Evolutionary conservation across 352 stramenopile species (phyloP), one percentile per base, ranked within the genome.

Genomic region (Phytophthora palmivora): DNA sequence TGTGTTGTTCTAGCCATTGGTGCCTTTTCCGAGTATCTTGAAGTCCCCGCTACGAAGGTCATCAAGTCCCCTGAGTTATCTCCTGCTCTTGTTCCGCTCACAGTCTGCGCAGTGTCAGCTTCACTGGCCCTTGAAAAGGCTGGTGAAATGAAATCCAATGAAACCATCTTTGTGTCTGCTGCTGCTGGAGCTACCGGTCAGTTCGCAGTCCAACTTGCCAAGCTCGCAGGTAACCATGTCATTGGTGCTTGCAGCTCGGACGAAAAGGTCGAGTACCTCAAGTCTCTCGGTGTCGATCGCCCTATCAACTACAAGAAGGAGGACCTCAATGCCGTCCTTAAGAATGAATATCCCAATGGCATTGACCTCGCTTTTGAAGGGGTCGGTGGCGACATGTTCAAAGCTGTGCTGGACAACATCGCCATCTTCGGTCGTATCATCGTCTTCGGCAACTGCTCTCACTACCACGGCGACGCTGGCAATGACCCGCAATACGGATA

Each of bases 281-380:
- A 67, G 28, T 53, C 39, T 21, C 43, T 80, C 8, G 79, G 70
- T 11, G 67, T 58, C 15, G 72, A 86, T 38, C 76, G 82, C 12
- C 60, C 90, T 33, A 79, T 94, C 33, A 81, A 89, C 54, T 92
- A 92, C 66, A 87, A 67, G 8, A 78, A 89, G 53, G 70, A 82
- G 26, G 57, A 67, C 44, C 39, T 77, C 33, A 37, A 42, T 34
- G 26, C 62, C 18, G 65, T 73, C 63, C 47, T 78, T 3, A 75
- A 75, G 52, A 62, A 59, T 12, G 70, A 75, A 63, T 65, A 85
- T 54, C 68, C 72, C 14, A 66, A 70, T 11, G 54, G 58, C 8
- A 48, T 80, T 14, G 43, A 80, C 49, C 51, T 78, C 32, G 72
- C 71, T 2, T 80, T 74, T 21, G 72, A 76, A 62, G 58, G 51